A percentile compares a stretch with the other conserved stretches of the same genome.
These are phyloP conservation scores for Vitis hybrid DNA, from an alignment of 177 flowering plant species.

Conservation along the genomic window DNA sequence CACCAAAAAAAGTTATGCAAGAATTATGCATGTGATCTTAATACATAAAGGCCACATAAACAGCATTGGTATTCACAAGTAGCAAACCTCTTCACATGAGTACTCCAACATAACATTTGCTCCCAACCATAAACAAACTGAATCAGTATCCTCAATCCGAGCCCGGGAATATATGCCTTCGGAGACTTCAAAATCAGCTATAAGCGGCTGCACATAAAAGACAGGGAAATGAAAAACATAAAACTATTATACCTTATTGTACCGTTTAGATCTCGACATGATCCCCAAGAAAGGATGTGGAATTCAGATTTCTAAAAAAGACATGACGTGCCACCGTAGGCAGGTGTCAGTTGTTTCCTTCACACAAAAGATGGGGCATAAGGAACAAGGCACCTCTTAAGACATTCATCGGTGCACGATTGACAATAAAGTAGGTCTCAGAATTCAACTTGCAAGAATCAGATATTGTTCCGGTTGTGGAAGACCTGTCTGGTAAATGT, in stretches of 20 bases:
- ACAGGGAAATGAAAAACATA: not conserved
- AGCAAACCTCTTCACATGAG: constrained; percentile 79
- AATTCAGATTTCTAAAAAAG: too few species aligned
- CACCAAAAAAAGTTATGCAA: constrained; percentile 14
- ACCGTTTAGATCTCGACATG: not conserved
- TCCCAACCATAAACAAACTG: constrained; percentile 91
- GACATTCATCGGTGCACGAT: too few species aligned
- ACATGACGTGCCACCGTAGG: too few species aligned
- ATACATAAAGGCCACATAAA: not conserved
- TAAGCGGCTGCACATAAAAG: constrained; percentile 48
- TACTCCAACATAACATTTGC: constrained; percentile 98
- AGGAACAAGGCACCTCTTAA: too few species aligned
- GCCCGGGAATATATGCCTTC: constrained; percentile 94
- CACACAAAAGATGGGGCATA: too few species aligned
- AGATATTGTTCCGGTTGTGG: too few species aligned
- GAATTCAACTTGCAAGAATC: too few species aligned
- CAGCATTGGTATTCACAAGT: constrained; percentile 1
- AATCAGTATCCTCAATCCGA: constrained; percentile 62
- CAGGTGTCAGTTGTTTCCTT: too few species aligned
- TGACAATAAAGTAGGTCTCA: too few species aligned
- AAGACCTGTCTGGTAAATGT: too few species aligned
- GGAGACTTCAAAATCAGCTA: constrained; percentile 89
- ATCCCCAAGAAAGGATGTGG: too few species aligned
- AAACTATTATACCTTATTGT: not conserved
- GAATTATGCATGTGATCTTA: not conserved